These are phyloP conservation scores for Thymus quinquecostatus DNA, from an alignment of 257 asterid genomes.

Conservation along the genomic window DNA sequence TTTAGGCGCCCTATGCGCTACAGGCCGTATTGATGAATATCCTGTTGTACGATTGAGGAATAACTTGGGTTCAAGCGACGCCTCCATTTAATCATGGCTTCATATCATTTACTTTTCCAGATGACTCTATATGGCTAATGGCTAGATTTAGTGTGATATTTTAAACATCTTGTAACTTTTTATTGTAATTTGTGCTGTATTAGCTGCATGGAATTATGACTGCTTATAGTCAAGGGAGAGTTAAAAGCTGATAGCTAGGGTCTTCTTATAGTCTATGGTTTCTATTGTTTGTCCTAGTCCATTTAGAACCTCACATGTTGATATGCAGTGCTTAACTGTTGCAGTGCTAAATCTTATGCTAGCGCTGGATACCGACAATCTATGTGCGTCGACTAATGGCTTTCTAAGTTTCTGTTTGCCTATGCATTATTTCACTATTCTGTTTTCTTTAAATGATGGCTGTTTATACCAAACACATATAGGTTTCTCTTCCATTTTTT, in stretches of 20 bases:
- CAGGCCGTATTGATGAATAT: conserved; percentile 55
- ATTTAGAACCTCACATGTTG: conserved; percentile 21
- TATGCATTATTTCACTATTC: neutral
- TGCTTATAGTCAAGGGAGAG: conserved; percentile 26
- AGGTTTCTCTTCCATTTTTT: no score
- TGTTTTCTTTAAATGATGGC: no score
- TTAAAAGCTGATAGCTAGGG: conserved; percentile 21
- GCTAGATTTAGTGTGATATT: conserved; percentile 35
- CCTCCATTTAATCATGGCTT: conserved; percentile 28
- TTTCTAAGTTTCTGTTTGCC: neutral
- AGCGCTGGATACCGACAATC: neutral
- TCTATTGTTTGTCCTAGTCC: neutral
- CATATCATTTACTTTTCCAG: conserved; percentile 19
- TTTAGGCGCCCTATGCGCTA: conserved; percentile 68
- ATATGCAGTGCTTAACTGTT: conserved; percentile 12
- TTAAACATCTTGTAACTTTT: conserved; percentile 31
- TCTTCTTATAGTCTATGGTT: neutral
- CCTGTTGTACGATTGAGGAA: conserved; percentile 33
- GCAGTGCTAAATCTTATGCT: neutral
- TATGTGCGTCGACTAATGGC: neutral
- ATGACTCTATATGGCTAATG: conserved; percentile 27
- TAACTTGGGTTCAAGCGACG: conserved; percentile 26
- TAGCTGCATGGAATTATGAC: conserved; percentile 34
- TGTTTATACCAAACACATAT: neutral
- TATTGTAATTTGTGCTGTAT: conserved; percentile 28